Conservation (phyloP, 768 basidiomycete genomes). For the Coprinellus micaceus region DNA sequence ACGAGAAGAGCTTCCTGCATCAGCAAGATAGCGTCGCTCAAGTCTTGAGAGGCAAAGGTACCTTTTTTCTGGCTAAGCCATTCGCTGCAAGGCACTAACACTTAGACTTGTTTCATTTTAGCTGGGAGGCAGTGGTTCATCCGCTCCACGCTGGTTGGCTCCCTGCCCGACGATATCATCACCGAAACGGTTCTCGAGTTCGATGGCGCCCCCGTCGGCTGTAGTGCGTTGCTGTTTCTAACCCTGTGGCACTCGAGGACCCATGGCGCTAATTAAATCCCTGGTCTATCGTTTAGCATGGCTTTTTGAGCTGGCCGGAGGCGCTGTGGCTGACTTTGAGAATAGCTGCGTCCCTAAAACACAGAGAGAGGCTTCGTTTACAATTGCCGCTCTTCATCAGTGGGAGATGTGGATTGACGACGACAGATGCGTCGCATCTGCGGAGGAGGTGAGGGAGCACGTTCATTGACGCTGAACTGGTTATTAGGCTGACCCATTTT, state of each 20-base stretch:
- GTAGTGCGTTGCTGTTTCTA: conserved; percentile 59
- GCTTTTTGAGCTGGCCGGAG: conserved; percentile 89
- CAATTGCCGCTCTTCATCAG: conserved; percentile 86
- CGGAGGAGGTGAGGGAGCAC: conserved; percentile 60
- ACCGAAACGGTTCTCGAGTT: conserved; percentile 81
- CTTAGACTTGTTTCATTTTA: conserved; percentile 20
- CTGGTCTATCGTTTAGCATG: conserved; percentile 52
- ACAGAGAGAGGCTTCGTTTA: conserved; percentile 79
- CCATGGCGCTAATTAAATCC: background rate
- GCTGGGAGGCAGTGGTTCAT: conserved; percentile 89
- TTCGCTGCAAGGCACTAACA: background rate
- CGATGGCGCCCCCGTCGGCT: conserved; percentile 80
- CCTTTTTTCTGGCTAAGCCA: conserved; percentile 16
- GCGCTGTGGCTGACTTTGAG: conserved; percentile 71
- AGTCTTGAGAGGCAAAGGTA: conserved; percentile 80
- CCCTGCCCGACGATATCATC: conserved; percentile 83
- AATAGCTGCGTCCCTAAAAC: conserved; percentile 71
- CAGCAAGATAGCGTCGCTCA: conserved; percentile 93
- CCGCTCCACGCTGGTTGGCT: conserved; percentile 78
- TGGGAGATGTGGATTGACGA: conserved; percentile 87
- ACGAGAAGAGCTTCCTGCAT: conserved; percentile 83
- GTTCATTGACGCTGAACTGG: conserved; percentile 2
- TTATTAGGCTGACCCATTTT: conserved; percentile 4
- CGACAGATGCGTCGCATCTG: conserved; percentile 73
- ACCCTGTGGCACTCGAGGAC: background rate